These are phyloP conservation scores for Barnettozyma botsteinii DNA, from an alignment of 805 yeast species.

Conservation along the genomic window DNA sequence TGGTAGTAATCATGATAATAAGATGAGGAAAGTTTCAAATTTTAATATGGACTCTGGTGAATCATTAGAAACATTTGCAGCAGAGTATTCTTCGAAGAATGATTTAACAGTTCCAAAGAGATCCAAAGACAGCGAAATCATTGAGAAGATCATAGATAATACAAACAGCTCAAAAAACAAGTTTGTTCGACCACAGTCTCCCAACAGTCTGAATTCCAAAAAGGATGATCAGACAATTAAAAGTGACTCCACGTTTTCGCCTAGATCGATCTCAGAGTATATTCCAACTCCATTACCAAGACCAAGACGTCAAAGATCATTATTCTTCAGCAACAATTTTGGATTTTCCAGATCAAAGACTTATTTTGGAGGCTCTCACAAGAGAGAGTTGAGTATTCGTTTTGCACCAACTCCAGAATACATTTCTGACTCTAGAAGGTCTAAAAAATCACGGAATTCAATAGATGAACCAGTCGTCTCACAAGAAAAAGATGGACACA, in stretches of 20 bases:
- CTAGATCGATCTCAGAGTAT: conserved; percentile 11
- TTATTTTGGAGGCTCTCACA: not conserved
- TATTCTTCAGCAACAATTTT: not conserved
- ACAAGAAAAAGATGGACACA: not conserved
- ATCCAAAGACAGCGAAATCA: conserved; percentile 10
- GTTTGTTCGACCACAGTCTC: not conserved
- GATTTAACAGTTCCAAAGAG: conserved; percentile 12
- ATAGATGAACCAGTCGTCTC: not conserved
- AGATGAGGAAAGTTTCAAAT: not conserved
- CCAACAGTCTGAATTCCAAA: conserved; percentile 1
- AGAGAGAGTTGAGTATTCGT: conserved; percentile 10
- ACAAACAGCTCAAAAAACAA: not conserved
- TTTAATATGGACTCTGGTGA: conserved; percentile 23
- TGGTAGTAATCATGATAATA: not conserved
- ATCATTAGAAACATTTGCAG: conserved; percentile 19
- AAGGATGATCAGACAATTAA: conserved; percentile 5
- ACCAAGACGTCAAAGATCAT: conserved; percentile 1
- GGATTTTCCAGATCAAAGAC: conserved; percentile 5
- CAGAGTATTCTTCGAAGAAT: conserved; percentile 9
- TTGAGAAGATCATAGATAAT: conserved; percentile 7
- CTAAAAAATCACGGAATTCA: not conserved
- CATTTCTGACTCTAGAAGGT: not conserved
- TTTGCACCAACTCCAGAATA: conserved; percentile 19
- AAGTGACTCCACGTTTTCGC: conserved; percentile 1
- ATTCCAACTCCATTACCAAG: conserved; percentile 15